Evolutionary conservation across 75 land plant species (phyloP), one percentile per base, ranked within the genome.

Genomic region (Chamaecyparis obtusa): DNA sequence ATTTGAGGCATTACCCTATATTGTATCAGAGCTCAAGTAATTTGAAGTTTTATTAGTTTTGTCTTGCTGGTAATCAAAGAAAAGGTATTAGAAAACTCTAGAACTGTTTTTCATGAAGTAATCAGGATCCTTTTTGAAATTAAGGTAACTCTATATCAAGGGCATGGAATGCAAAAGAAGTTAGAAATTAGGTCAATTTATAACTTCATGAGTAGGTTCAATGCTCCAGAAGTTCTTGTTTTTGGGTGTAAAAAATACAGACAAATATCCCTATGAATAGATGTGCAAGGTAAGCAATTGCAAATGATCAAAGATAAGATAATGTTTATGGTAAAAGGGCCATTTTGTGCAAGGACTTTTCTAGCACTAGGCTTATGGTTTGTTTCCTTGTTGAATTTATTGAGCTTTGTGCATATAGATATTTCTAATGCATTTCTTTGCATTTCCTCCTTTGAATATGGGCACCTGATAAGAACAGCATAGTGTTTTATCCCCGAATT

Each of bases 201-300:
- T 81, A 14, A 81, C 48, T 32, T 44, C 11, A 41, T 13, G 5
- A 44, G 48, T 46, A 24, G 51, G 51, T 78, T 81, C 54, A 43
- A 81, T 46, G 32, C 49, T 81, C 30, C 51, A 33, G 76, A 33
- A 74, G 76, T 74, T 74, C 76, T 74, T 74, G 37, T 81, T n/a
- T 49, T 46, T 32, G 27, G n/a, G 76, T 24, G 5, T 81, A 81
- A 81, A n/a, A 46, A 81, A 81, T 9, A 46, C 10, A 46, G 16
- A 9, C 83, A 46, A 41, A 81, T 44, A 81, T 43, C 54, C 30
- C 32, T n/a, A 74, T 80, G 30, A 80, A 24, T n/a, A 43, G 2
- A 43, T 81, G 32, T 13, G 30, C 83, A 81, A n/a, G 14, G 14
- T 39, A 46, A 81, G 30, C 8, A n/a, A 13, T 46, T 81, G 30